phyloP scores from a whole-genome alignment of 306 rosid species.

The Pueraria montana region DNA sequence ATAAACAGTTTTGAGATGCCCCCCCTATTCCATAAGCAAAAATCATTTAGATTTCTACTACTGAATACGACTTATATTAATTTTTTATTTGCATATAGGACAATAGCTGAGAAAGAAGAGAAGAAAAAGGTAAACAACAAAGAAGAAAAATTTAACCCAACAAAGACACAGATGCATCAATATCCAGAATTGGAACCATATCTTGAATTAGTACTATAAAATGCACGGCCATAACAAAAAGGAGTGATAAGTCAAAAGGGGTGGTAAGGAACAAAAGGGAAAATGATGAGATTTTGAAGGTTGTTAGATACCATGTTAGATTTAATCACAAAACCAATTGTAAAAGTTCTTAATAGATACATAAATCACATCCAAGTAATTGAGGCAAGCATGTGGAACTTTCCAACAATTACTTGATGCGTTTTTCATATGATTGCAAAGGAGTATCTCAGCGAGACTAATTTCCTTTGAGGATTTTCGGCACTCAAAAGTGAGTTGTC shows the following conservation, averaged over 20 bases:
- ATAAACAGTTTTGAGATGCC: constrained; percentile 43
- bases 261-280: neutral
- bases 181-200: constrained; percentile 33
- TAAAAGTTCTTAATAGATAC: neutral
- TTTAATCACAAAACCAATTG: neutral
- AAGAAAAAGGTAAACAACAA: neutral
- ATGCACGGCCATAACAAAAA: constrained; percentile 34
- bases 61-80: constrained; percentile 8
- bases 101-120: constrained; percentile 23
- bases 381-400: neutral
- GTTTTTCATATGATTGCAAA: neutral
- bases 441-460: neutral
- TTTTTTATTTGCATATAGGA: constrained; percentile 37
- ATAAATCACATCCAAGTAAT: neutral
- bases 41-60: constrained; percentile 19
- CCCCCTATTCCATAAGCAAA: constrained; percentile 45
- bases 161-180: constrained; percentile 2
- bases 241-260: constrained; percentile 10
- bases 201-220: neutral
- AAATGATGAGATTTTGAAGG: constrained; percentile 31
- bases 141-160: constrained; percentile 28
- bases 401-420: neutral
- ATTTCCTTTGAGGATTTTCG: neutral
- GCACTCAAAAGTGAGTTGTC: neutral
- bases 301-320: neutral